Evolutionary conservation across 441 rosid genomes (phyloP).

Genomic region (Populus hybrid): DNA sequence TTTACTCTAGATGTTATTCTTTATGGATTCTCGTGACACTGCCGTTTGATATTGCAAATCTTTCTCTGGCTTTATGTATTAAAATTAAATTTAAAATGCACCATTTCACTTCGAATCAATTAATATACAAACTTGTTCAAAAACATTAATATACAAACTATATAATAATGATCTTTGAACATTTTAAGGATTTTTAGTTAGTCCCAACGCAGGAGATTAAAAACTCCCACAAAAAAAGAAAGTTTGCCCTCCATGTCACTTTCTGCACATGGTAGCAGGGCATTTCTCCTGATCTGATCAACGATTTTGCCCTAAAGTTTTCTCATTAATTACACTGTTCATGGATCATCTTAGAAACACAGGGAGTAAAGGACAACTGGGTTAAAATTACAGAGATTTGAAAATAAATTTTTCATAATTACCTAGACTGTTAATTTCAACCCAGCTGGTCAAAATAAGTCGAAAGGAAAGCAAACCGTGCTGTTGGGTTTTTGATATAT

Average conservation of each 20-base stretch:
- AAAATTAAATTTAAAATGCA: background rate
- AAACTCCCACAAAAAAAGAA: no score
- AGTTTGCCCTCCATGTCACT: background rate
- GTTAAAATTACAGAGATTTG: background rate
- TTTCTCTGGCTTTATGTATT: background rate
- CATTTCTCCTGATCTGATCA: background rate
- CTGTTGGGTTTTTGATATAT: background rate
- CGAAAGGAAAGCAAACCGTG: background rate
- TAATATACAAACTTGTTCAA: background rate
- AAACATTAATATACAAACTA: background rate
- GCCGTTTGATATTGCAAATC: background rate
- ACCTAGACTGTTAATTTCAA: no score
- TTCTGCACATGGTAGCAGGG: background rate
- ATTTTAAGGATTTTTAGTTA: background rate
- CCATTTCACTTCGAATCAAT: background rate
- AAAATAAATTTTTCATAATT: no score
- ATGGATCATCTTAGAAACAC: background rate
- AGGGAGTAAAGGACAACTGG: background rate
- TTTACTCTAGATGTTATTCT: background rate
- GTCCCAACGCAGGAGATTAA: background rate
- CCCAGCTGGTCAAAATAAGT: background rate
- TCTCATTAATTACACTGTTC: no score
- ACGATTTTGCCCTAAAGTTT: no score
- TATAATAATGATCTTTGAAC: no score
- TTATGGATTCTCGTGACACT: conserved; percentile 13